Evolutionary conservation across 345 rosid species (phyloP).

Genomic region (Alliaria petiolata): DNA sequence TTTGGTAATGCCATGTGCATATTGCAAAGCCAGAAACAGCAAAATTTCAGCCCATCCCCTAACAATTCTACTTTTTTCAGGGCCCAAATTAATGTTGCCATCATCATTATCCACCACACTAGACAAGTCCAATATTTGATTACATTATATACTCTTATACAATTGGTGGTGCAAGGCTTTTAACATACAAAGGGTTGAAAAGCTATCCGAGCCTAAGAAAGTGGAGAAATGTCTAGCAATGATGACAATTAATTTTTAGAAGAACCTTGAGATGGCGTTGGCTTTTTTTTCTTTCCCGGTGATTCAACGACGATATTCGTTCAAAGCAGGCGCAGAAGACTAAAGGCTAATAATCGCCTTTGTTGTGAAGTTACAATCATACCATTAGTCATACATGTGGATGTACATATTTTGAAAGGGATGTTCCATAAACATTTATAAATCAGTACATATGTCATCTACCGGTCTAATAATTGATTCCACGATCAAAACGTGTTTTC

Average conservation of each 20-base stretch:
- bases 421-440: not conserved
- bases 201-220: not conserved
- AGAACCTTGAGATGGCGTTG: not conserved
- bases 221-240: not conserved
- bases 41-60: slow-evolving; percentile 13
- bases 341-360: not conserved
- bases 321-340: not conserved
- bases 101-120: not conserved
- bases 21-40: slow-evolving; percentile 7
- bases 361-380: not conserved
- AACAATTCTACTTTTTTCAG: not conserved
- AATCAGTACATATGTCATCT: not conserved
- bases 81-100: slow-evolving; percentile 12
- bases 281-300: not conserved
- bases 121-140: not conserved
- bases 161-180: not conserved
- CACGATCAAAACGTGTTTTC: not conserved
- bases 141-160: not conserved
- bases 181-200: too few relatives aligned
- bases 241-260: not conserved
- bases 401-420: not conserved
- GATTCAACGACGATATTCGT: not conserved
- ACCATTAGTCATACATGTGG: not conserved
- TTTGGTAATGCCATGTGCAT: slow-evolving; percentile 15
- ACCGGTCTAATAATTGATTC: not conserved